Evolutionary conservation across 176 grass and related monocot genomes (phyloP), one percentile per base, ranked within the genome.

Genomic region (Cocos nucifera): DNA sequence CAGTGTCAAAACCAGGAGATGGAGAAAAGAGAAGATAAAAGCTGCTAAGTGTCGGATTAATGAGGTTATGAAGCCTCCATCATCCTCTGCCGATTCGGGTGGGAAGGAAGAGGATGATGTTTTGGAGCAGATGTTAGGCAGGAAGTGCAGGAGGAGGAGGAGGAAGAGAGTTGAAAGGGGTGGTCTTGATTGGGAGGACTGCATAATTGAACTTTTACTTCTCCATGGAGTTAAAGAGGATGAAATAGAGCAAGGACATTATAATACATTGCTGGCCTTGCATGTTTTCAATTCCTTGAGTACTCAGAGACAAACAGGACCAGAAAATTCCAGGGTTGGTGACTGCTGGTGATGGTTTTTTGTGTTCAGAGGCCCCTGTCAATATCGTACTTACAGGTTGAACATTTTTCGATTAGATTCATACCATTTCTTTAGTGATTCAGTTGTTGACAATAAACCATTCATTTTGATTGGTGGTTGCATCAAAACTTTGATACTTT

Each of bases 211-310:
- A 59, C 78, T 91, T 62, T 67, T 97, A 52, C 53, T 97, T 22
- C 71, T 97, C 29, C 87, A 97, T 80, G 71, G 79, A 49, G 87
- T 73, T 51, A 78, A 75, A 17, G 87, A 90, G 73, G 73, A 50
- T 28, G 83, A 97, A 71, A 97, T 97, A 16, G 92, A 97, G 64
- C 78, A 91, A 82, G 92, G 92, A 17, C 87, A 97, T 0, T 97
- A 90, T 63, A 85, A 77, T 76, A 84, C 83, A 78, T 78, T 97
- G 65, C 70, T 95, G 20, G 85, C 86, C 53, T 62, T 95, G 63
- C 73, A 86, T 73, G 82, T 88, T 30, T 88, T 88, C 73, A 57
- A 57, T 71, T 66, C 56, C 53, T 55, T 49, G 49, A 29, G 56
- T 66, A 50, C 69, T 79, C 15, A 52, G 22, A 39, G 44, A 67